A percentile compares a stretch with the other conserved stretches of the same genome.
Conservation (phyloP, 106 monocot species). For the Vanilla planifolia region DNA sequence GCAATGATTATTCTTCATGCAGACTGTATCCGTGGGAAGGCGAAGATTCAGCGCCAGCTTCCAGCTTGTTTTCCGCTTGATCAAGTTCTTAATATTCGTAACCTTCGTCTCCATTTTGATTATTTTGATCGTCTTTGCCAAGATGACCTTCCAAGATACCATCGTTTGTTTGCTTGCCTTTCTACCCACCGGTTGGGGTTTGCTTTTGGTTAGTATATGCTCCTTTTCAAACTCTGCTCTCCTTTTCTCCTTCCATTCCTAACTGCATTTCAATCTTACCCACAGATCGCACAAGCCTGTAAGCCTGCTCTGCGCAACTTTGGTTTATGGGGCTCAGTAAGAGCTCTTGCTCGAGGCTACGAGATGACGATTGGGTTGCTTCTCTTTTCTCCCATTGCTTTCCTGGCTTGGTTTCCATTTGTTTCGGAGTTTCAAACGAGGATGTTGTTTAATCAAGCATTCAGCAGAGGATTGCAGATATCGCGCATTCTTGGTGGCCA, state of each 20-base stretch:
- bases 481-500: slow-evolving; percentile 95
- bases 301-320: slow-evolving; percentile 32
- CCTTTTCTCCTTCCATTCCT: not conserved
- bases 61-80: slow-evolving; percentile 87
- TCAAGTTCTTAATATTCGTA: slow-evolving; percentile 83
- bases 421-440: slow-evolving; percentile 93
- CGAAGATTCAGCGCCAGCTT: slow-evolving; percentile 71
- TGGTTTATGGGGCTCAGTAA: slow-evolving; percentile 66
- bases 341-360: slow-evolving; percentile 78
- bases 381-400: slow-evolving; percentile 75
- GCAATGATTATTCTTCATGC: slow-evolving; percentile 15
- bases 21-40: slow-evolving; percentile 82
- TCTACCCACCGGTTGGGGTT: slow-evolving; percentile 89
- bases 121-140: slow-evolving; percentile 54
- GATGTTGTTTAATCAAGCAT: slow-evolving; percentile 95
- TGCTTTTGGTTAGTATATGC: slow-evolving; percentile 57
- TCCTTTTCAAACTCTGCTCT: not conserved
- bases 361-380: slow-evolving; percentile 87
- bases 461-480: slow-evolving; percentile 93
- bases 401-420: slow-evolving; percentile 95
- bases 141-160: slow-evolving; percentile 73
- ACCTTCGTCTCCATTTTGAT: slow-evolving; percentile 65
- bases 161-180: slow-evolving; percentile 81
- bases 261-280: not conserved
- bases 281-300: slow-evolving; percentile 83